phyloP scores from a whole-genome alignment of 1,284 basidiomycete genomes.

The Sanghuangporus sanghuang region DNA sequence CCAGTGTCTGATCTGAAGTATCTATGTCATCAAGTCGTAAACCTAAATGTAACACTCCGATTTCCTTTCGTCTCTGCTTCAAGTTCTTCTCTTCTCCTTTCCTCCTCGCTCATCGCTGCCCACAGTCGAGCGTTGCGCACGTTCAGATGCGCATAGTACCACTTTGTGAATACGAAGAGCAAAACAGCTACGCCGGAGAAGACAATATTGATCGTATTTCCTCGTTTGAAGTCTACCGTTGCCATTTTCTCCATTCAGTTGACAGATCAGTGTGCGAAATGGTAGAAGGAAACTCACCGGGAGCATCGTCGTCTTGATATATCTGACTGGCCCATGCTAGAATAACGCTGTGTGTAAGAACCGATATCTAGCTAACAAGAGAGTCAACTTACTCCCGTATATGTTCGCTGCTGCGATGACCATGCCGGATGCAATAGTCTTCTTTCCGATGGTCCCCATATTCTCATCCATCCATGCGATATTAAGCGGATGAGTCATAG shows the following conservation, averaged over 20 bases:
- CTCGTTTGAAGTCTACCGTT: slow-evolving; percentile 29
- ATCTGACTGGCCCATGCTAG: slow-evolving; percentile 24
- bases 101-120: slow-evolving; percentile 23
- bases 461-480: slow-evolving; percentile 38
- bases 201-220: slow-evolving; percentile 35
- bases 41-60: slow-evolving; percentile 29
- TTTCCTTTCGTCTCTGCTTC: slow-evolving; percentile 30
- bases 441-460: slow-evolving; percentile 31
- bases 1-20: background rate
- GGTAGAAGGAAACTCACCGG: slow-evolving; percentile 22
- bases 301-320: slow-evolving; percentile 33
- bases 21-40: slow-evolving; percentile 25
- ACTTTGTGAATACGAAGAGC: slow-evolving; percentile 33
- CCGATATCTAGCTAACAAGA: background rate
- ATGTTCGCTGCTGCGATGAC: slow-evolving; percentile 33
- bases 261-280: background rate
- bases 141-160: slow-evolving; percentile 28
- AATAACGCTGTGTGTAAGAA: too few relatives aligned
- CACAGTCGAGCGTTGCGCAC: slow-evolving; percentile 22
- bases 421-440: slow-evolving; percentile 31
- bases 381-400: slow-evolving; percentile 17
- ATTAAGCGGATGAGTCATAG: slow-evolving; percentile 34
- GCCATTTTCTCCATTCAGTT: background rate
- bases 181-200: slow-evolving; percentile 29
- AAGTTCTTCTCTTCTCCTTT: slow-evolving; percentile 25